Conservation (phyloP, 148 eudicot species). For the Arctostaphylos glauca region DNA sequence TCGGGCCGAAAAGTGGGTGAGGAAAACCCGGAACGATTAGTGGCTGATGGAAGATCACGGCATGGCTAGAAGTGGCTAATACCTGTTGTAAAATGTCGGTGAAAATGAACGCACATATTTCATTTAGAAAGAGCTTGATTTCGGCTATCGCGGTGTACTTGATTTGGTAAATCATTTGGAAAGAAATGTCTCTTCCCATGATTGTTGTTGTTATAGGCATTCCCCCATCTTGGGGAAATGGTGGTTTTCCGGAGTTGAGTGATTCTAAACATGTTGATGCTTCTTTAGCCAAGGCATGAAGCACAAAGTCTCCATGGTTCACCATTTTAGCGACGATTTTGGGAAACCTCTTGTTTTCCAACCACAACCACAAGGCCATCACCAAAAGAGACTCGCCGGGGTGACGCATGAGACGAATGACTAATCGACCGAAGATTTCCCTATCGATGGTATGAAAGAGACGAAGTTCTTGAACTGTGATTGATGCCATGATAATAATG, state of each 20-base stretch:
- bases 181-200: slow-evolving; percentile 12
- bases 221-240: background rate
- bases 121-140: slow-evolving; percentile 15
- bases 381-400: slow-evolving; percentile 29
- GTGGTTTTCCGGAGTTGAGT: background rate
- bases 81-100: slow-evolving; percentile 20
- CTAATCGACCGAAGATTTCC: slow-evolving; percentile 30
- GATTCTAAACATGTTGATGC: slow-evolving; percentile 9
- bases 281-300: slow-evolving; percentile 19
- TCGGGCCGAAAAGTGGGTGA: slow-evolving; percentile 16
- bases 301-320: background rate
- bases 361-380: slow-evolving; percentile 38
- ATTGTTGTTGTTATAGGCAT: slow-evolving; percentile 10
- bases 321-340: background rate
- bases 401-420: slow-evolving; percentile 19
- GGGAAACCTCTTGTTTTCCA: slow-evolving; percentile 18
- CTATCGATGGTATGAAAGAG: slow-evolving; percentile 34
- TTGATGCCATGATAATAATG: background rate
- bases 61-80: background rate
- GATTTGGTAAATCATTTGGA: slow-evolving; percentile 1
- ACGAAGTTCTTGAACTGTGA: slow-evolving; percentile 26
- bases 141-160: slow-evolving; percentile 13
- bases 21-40: slow-evolving; percentile 21
- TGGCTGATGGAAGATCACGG: background rate
- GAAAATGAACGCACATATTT: slow-evolving; percentile 21